These are phyloP conservation scores for Ceratobasidium sp. DNA, from an alignment of 1,284 basidiomycete genomes.

Conservation along the genomic window DNA sequence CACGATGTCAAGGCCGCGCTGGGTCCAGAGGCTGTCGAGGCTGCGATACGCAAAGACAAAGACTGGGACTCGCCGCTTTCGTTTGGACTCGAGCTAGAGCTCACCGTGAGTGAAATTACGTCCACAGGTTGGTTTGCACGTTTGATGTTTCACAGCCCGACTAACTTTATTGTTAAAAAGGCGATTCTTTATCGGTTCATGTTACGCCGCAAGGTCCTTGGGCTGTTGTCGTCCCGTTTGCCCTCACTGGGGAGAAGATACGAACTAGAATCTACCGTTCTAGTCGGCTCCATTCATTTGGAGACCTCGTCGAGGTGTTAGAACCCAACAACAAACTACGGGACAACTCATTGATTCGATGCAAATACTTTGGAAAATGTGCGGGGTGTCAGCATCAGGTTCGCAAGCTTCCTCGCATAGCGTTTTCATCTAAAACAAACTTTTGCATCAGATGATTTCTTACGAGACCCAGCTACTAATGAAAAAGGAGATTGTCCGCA, in stretches of 20 bases:
- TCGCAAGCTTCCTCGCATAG: slow-evolving; percentile 39
- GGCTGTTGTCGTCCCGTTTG: slow-evolving; percentile 86
- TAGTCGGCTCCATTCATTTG: slow-evolving; percentile 77
- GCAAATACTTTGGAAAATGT: slow-evolving; percentile 90
- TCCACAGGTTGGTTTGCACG: slow-evolving; percentile 69
- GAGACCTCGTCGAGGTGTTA: slow-evolving; percentile 80
- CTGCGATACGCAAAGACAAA: slow-evolving; percentile 63
- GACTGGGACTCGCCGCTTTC: slow-evolving; percentile 74
- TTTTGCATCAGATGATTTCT: slow-evolving; percentile 78
- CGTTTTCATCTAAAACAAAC: slow-evolving; percentile 47
- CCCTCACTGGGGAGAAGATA: slow-evolving; percentile 84
- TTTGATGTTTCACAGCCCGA: slow-evolving; percentile 11
- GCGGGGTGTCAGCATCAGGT: slow-evolving; percentile 85
- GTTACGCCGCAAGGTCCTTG: slow-evolving; percentile 70
- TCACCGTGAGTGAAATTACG: slow-evolving; percentile 73
- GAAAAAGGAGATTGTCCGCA: slow-evolving; percentile 89
- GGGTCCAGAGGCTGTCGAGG: slow-evolving; percentile 70
- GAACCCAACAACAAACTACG: slow-evolving; percentile 75
- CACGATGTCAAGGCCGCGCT: slow-evolving; percentile 78
- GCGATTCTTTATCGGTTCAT: slow-evolving; percentile 76
- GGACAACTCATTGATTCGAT: slow-evolving; percentile 74
- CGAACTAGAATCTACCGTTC: slow-evolving; percentile 77
- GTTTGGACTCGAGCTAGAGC: slow-evolving; percentile 72
- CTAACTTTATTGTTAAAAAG: slow-evolving; percentile 57
- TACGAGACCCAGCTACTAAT: slow-evolving; percentile 89